Conservation (phyloP, 495 filamentous ascomycete genomes). For the Aspergillus indologenus region DNA sequence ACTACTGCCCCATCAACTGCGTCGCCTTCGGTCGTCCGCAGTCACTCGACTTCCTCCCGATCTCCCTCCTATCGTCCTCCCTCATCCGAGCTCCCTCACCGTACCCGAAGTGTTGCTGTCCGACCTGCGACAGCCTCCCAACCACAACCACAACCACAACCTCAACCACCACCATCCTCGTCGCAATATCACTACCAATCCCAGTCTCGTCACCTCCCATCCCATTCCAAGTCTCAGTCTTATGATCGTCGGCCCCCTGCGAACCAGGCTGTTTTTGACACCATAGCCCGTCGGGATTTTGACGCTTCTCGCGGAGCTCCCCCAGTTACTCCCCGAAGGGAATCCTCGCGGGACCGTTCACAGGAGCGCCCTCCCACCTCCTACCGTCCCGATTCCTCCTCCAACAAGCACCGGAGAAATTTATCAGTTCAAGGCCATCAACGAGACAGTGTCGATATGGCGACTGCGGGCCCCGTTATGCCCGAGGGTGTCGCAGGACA, state of each 20-base stretch:
- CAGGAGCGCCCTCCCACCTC: conserved; percentile 47
- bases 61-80: conserved; percentile 39
- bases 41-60: conserved; percentile 54
- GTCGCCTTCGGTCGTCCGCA: conserved; percentile 48
- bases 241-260: conserved; percentile 49
- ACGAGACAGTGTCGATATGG: conserved; percentile 56
- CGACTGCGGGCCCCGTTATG: conserved; percentile 37
- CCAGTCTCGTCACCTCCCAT: conserved; percentile 39
- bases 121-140: conserved; percentile 42
- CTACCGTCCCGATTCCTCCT: conserved; percentile 50
- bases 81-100: conserved; percentile 53
- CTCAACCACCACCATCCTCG: conserved; percentile 17
- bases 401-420: conserved; percentile 41
- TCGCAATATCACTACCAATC: conserved; percentile 9
- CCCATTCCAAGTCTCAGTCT: conserved; percentile 50
- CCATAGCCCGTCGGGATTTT: conserved; percentile 55
- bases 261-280: conserved; percentile 51
- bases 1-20: conserved; percentile 44
- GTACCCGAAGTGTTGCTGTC: conserved; percentile 53
- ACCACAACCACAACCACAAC: conserved; percentile 28
- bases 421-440: conserved; percentile 44
- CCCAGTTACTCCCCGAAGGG: conserved; percentile 50
- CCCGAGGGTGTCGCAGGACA: conserved; percentile 40
- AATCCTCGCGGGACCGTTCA: conserved; percentile 50
- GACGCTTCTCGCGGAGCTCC: conserved; percentile 53